Evolutionary conservation across 2,329 filamentous ascomycete species (phyloP), one percentile per base, ranked within the genome.

Genomic region (Fusarium sp.): DNA sequence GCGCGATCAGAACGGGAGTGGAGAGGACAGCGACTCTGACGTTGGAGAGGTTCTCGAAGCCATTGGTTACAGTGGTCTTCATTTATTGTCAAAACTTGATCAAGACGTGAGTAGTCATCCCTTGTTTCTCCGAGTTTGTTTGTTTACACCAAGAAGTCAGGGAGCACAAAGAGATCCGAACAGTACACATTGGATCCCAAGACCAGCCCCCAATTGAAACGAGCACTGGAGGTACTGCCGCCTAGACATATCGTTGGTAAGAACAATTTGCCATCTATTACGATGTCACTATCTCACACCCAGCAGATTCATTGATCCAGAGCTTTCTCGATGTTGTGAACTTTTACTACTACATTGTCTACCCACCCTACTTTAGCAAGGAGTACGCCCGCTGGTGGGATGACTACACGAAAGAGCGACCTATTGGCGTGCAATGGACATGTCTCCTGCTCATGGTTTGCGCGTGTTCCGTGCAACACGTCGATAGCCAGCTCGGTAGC

Each of bases 281-380:
- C 38, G 36, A n/a, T n/a, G 8, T 36, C 15, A 15, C 15, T 2
- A 14, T 49, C 61, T 65, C 43, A 65, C 46, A 2, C 8, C 13
- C 3, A 28, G 2, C 26, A 65, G 62, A 65, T 33, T 44, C 61
- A 15, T 6, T 65, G 5, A 17, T 65, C 10, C 62, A 66, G 7
- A 53, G 46, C 5, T 65, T 66, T 17, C 62, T 65, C 4, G 62
- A 65, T 15, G 62, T 65, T 3, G 61, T 65, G 20, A 65, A 66
- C 31, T 65, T 65, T 44, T 65, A 65, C 42, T 65, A 65, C 31
- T 65, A 65, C 38, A 65, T 65, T 1, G 62, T 65, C 5, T 65
- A 65, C 7, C 62, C 62, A 5, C 62, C 62, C 14, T 33, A 66
- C 7, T 65, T 65, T 15, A 65, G 62, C 54, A 65, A 66, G 13